phyloP scores from a whole-genome alignment of 345 rosid genomes.

The Arabidopsis thaliana region DNA sequence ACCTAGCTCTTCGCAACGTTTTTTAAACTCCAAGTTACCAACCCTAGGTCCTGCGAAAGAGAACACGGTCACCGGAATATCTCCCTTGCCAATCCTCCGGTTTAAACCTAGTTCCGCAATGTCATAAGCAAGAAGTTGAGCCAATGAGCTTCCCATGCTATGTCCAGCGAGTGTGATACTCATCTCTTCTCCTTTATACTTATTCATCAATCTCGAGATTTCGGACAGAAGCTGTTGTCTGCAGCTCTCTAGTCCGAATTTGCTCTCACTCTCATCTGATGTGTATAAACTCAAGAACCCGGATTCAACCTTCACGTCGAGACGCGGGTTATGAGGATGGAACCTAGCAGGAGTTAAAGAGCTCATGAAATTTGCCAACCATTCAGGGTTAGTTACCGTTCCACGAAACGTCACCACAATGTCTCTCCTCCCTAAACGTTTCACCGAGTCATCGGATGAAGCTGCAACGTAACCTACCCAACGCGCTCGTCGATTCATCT shows the following conservation, averaged over 20 bases:
- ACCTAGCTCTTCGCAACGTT: conserved; percentile 79
- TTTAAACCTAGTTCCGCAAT: conserved; percentile 73
- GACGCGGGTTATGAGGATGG: conserved; percentile 66
- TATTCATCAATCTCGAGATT: conserved; percentile 60
- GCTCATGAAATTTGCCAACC: conserved; percentile 82
- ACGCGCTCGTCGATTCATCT: conserved; percentile 49
- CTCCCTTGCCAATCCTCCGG: conserved; percentile 1
- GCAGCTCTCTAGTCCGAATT: conserved; percentile 77
- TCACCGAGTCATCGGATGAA: conserved; percentile 52
- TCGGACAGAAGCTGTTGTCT: conserved; percentile 83
- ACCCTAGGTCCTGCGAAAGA: conserved; percentile 93
- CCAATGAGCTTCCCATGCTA: conserved; percentile 90
- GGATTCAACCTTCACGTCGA: conserved; percentile 75
- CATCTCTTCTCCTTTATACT: conserved; percentile 63
- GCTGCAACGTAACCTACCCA: conserved; percentile 87
- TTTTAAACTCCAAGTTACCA: conserved; percentile 73
- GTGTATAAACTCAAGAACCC: conserved; percentile 87
- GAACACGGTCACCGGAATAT: conserved; percentile 62
- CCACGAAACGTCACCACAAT: conserved; percentile 75
- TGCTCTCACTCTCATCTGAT: conserved; percentile 62
- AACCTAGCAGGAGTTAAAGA: conserved; percentile 70
- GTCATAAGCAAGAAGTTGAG: conserved; percentile 82
- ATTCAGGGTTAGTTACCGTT: conserved; percentile 75
- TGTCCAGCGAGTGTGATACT: conserved; percentile 87
- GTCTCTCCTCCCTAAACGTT: conserved; percentile 77